Evolutionary conservation across 306 rosid genomes (phyloP).

Genomic region (Quercus suber): DNA sequence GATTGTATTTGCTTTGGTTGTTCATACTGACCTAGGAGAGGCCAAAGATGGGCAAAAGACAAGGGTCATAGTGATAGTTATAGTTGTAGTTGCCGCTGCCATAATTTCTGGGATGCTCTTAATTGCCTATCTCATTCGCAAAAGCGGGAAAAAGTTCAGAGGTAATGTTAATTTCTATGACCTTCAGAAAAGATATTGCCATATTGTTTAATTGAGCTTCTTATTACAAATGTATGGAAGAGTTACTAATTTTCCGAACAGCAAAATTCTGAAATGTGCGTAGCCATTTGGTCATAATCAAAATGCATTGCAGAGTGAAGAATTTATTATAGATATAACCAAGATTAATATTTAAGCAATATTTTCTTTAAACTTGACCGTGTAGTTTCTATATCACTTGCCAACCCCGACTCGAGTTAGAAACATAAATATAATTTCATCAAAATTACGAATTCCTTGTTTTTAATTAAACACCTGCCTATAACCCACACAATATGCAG

Average conservation of each 20-base stretch:
- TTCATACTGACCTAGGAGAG: neutral
- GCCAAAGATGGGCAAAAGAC: constrained; percentile 1
- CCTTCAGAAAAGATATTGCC: constrained; percentile 1
- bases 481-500: no score
- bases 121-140: constrained; percentile 20
- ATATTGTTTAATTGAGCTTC: neutral
- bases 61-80: constrained; percentile 26
- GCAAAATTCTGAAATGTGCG: no score
- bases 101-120: constrained; percentile 19
- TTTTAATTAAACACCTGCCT: neutral
- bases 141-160: constrained; percentile 17
- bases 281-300: no score
- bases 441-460: neutral
- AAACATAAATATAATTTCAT: neutral
- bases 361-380: neutral
- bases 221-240: neutral
- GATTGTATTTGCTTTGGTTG: neutral
- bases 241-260: neutral
- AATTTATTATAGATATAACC: no score
- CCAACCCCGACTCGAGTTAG: neutral
- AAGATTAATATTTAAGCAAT: no score
- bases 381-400: neutral
- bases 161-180: constrained; percentile 2
- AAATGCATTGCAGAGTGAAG: no score
- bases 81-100: neutral